Evolutionary conservation across 176 grass and related monocot species (phyloP).

Genomic region (Tuctoria greenei): DNA sequence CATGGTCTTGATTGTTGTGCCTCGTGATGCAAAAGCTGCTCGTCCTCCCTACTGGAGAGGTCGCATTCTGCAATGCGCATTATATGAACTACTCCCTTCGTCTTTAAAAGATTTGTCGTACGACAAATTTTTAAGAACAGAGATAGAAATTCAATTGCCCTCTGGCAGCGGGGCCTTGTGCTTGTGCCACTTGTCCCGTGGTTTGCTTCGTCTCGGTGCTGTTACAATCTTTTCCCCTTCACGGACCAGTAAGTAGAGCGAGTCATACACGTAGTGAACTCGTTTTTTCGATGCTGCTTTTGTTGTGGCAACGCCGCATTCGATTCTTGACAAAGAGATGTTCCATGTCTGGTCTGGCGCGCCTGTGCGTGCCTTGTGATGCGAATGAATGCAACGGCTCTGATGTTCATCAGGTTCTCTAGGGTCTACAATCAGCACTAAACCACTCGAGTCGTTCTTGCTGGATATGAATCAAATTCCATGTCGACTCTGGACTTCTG

Average conservation of each 20-base stretch:
- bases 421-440: background rate
- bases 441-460: too few species aligned
- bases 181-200: background rate
- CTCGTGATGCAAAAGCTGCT: background rate
- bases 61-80: background rate
- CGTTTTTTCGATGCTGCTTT: background rate
- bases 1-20: background rate
- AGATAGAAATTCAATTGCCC: too few species aligned
- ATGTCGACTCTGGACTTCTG: background rate
- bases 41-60: background rate
- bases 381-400: background rate
- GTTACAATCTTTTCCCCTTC: background rate
- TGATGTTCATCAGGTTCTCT: background rate
- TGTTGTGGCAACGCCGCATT: background rate
- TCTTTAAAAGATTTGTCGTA: too few species aligned
- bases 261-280: background rate
- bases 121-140: too few species aligned
- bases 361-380: background rate
- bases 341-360: background rate
- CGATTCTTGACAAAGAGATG: background rate
- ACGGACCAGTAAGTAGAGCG: background rate
- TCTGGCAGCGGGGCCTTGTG: background rate
- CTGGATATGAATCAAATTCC: too few species aligned
- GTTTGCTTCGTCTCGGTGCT: too few species aligned
- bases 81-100: too few species aligned